Evolutionary conservation across 2,329 filamentous ascomycete genomes (phyloP).

Genomic region (Furcasterigmium sp.): DNA sequence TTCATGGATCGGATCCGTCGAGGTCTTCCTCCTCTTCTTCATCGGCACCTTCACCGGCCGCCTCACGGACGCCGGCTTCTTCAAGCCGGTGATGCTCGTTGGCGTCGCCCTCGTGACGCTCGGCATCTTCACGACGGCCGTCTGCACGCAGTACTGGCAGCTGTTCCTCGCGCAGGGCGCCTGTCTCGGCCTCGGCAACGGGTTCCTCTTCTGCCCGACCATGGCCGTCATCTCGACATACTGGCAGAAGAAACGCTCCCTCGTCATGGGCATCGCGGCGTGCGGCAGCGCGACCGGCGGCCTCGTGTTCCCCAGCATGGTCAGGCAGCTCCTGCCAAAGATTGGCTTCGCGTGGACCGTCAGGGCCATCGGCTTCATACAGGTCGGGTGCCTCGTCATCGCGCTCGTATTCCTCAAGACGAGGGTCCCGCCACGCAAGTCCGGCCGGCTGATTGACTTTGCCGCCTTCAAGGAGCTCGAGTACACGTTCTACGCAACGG

Average conservation of each 20-base stretch:
- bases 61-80: slow-evolving; percentile 48
- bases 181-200: slow-evolving; percentile 51
- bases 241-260: slow-evolving; percentile 48
- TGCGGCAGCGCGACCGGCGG: slow-evolving; percentile 56
- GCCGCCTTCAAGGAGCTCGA: slow-evolving; percentile 38
- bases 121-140: slow-evolving; percentile 42
- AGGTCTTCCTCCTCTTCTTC: slow-evolving; percentile 51
- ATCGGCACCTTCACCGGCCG: slow-evolving; percentile 48
- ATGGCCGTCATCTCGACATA: slow-evolving; percentile 64
- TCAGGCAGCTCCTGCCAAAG: slow-evolving; percentile 47
- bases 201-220: slow-evolving; percentile 58
- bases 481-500: slow-evolving; percentile 34
- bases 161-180: slow-evolving; percentile 50
- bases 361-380: slow-evolving; percentile 55
- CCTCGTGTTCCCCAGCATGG: slow-evolving; percentile 48
- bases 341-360: slow-evolving; percentile 57
- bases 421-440: slow-evolving; percentile 33
- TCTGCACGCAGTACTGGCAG: slow-evolving; percentile 46
- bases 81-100: slow-evolving; percentile 33
- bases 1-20: slow-evolving; percentile 50
- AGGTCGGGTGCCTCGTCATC: slow-evolving; percentile 35
- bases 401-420: slow-evolving; percentile 33
- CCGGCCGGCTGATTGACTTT: slow-evolving; percentile 36
- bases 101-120: slow-evolving; percentile 36
- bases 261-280: slow-evolving; percentile 58